Evolutionary conservation across 1,284 basidiomycete species (phyloP).

Genomic region (Papiliotrema flavescens): DNA sequence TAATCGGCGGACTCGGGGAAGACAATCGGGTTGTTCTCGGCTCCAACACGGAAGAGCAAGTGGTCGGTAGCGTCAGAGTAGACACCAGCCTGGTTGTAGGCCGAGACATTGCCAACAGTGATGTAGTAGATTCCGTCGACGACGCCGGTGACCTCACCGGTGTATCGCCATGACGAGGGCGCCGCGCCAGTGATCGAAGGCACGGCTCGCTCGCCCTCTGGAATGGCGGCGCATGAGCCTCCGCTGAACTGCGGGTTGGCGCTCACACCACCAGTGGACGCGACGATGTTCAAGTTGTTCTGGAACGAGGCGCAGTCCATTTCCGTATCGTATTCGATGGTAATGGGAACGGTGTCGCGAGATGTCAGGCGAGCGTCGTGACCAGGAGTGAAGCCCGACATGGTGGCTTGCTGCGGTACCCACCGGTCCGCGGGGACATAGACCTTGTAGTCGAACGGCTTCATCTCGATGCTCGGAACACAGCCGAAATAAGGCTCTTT

Average conservation of each 20-base stretch:
- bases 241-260: constrained; percentile 54
- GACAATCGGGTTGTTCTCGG: constrained; percentile 69
- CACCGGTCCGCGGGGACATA: constrained; percentile 67
- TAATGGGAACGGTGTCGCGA: constrained; percentile 60
- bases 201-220: constrained; percentile 51
- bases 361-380: constrained; percentile 73
- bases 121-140: constrained; percentile 77
- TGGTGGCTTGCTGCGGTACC: constrained; percentile 63
- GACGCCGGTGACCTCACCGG: constrained; percentile 65
- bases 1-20: constrained; percentile 72
- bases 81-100: constrained; percentile 20
- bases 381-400: constrained; percentile 75
- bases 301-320: constrained; percentile 73
- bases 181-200: constrained; percentile 56
- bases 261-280: constrained; percentile 62
- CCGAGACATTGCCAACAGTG: constrained; percentile 55
- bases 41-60: constrained; percentile 73
- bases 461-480: constrained; percentile 61
- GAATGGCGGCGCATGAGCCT: constrained; percentile 21
- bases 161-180: constrained; percentile 65
- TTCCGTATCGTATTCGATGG: constrained; percentile 68
- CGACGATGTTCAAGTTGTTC: constrained; percentile 60
- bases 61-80: constrained; percentile 57
- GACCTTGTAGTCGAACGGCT: constrained; percentile 73
- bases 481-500: constrained; percentile 69